Evolutionary conservation across 805 yeast genomes (phyloP).

Genomic region (Saccharomycopsis vini): DNA sequence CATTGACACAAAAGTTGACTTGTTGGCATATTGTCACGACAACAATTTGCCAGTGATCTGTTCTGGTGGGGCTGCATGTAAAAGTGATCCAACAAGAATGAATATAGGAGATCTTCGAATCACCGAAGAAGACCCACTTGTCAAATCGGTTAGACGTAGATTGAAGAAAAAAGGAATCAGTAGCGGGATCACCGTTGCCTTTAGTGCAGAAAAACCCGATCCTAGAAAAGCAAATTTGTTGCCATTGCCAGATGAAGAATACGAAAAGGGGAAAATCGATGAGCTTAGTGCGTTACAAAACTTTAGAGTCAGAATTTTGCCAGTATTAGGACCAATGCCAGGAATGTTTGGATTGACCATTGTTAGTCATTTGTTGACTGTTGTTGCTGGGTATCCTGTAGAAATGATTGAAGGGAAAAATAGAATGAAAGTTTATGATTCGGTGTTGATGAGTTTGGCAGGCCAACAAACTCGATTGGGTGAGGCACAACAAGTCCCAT

Average conservation of each 20-base stretch:
- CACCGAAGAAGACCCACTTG: constrained; percentile 90
- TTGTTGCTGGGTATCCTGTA: constrained; percentile 78
- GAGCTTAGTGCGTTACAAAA: constrained; percentile 80
- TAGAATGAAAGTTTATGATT: constrained; percentile 77
- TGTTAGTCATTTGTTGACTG: constrained; percentile 74
- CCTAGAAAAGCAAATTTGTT: constrained; percentile 83
- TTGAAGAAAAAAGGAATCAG: constrained; percentile 71
- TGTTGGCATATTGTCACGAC: constrained; percentile 62
- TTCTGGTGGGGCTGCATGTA: constrained; percentile 96
- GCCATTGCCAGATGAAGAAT: constrained; percentile 78
- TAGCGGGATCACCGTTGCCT: constrained; percentile 75
- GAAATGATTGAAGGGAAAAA: constrained; percentile 90
- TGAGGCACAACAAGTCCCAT: constrained; percentile 68
- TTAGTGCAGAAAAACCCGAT: constrained; percentile 94
- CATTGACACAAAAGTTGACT: constrained; percentile 91
- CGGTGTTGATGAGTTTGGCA: constrained; percentile 70
- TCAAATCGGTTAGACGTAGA: constrained; percentile 78
- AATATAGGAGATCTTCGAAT: constrained; percentile 81
- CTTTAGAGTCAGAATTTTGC: constrained; percentile 89
- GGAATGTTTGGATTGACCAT: constrained; percentile 90
- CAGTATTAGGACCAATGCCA: constrained; percentile 95
- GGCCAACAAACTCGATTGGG: constrained; percentile 82
- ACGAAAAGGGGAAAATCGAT: constrained; percentile 72
- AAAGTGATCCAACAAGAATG: constrained; percentile 88
- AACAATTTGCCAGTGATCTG: constrained; percentile 62